These are phyloP conservation scores for Neopestalotiopsis clavispora DNA, from an alignment of 2,329 filamentous ascomycete genomes.

Conservation along the genomic window DNA sequence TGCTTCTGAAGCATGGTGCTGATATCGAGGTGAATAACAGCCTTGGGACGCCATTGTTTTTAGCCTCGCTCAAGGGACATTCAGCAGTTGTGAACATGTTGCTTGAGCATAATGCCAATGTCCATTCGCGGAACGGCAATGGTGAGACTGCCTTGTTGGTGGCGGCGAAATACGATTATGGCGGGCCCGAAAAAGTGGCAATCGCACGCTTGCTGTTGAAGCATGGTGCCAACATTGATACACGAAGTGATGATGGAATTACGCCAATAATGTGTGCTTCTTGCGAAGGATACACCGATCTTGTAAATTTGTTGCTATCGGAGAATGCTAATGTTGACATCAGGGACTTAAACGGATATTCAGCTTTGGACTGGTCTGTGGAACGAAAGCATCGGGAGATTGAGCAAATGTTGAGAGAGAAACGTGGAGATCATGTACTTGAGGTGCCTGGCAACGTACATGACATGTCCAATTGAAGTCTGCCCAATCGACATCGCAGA, in stretches of 20 bases:
- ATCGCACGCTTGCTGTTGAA: not conserved
- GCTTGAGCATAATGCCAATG: not conserved
- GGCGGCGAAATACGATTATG: too few species aligned
- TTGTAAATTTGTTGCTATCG: too few species aligned
- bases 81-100: not conserved
- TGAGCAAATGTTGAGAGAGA: not conserved
- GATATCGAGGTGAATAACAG: rapidly evolving
- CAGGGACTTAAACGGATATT: not conserved
- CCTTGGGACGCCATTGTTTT: not conserved
- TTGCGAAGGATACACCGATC: not conserved
- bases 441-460: too few species aligned
- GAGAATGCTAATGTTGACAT: too few species aligned
- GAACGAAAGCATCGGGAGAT: not conserved
- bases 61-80: not conserved
- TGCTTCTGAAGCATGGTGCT: not conserved
- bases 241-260: rapidly evolving
- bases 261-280: not conserved
- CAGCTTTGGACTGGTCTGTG: not conserved
- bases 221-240: not conserved
- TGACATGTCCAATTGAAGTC: too few species aligned
- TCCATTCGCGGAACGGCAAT: too few species aligned
- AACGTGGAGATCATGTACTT: too few species aligned
- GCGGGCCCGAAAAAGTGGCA: too few species aligned
- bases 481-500: too few species aligned
- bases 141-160: too few species aligned